A percentile compares a stretch with the other conserved stretches of the same genome.
Conservation (phyloP, 2,329 filamentous ascomycete genomes). For the Aspergillus sp. region DNA sequence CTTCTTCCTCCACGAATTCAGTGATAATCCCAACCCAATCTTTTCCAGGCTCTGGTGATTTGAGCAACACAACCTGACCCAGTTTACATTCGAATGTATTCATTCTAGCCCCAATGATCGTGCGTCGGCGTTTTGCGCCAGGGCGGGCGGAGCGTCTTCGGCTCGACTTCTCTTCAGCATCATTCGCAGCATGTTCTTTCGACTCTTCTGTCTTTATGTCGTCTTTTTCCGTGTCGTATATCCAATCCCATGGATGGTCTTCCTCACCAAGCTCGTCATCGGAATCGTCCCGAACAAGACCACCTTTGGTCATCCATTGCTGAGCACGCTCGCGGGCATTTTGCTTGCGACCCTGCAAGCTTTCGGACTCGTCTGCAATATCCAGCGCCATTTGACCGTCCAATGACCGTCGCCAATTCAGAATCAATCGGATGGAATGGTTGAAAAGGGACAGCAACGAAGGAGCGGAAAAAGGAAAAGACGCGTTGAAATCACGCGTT, state of each 20-base stretch:
- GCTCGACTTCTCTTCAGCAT: conserved; percentile 17
- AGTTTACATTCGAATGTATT: conserved; percentile 74
- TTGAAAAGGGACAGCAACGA: not conserved
- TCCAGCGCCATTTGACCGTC: conserved; percentile 13
- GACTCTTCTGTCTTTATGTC: conserved; percentile 10
- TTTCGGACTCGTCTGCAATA: conserved; percentile 10
- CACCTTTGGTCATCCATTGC: conserved; percentile 54
- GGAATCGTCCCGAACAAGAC: conserved; percentile 70
- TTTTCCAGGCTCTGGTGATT: conserved; percentile 79
- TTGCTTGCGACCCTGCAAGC: conserved; percentile 9
- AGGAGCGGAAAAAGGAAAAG: conserved; percentile 8
- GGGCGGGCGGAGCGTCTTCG: conserved; percentile 26
- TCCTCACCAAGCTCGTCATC: conserved; percentile 79
- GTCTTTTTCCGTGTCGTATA: conserved; percentile 48
- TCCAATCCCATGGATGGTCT: conserved; percentile 74
- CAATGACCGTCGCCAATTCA: not conserved
- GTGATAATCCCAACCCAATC: conserved; percentile 90
- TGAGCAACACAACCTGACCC: conserved; percentile 80
- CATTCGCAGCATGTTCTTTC: conserved; percentile 4
- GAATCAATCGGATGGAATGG: not conserved
- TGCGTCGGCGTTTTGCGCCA: conserved; percentile 26
- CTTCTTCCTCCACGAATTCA: conserved; percentile 70
- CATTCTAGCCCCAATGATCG: conserved; percentile 77
- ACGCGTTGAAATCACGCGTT: conserved; percentile 24
- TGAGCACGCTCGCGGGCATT: conserved; percentile 35